Evolutionary conservation across 129 eudicot genomes (phyloP).

Genomic region (Saussurea involucrata): DNA sequence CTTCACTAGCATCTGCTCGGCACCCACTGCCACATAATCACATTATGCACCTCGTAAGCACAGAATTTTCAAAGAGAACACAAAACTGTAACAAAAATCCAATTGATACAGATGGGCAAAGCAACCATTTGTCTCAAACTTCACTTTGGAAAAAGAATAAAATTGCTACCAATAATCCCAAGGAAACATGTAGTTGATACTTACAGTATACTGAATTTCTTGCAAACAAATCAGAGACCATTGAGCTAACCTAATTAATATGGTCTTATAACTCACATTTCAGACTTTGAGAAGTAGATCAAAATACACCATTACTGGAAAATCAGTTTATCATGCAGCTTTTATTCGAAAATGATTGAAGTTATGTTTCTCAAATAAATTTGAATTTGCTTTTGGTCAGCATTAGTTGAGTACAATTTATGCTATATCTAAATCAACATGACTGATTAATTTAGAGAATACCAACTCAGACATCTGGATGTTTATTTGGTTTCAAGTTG

Average conservation of each 20-base stretch:
- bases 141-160: too few species aligned
- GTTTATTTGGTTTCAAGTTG: neutral
- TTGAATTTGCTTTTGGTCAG: slow-evolving; percentile 1
- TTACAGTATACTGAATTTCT: too few species aligned
- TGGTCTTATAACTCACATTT: too few species aligned
- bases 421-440: neutral
- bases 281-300: neutral
- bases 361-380: neutral
- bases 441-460: neutral
- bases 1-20: slow-evolving; percentile 99
- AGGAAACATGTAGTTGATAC: too few species aligned
- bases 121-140: neutral
- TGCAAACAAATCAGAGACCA: too few species aligned
- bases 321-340: neutral
- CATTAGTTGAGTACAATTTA: neutral
- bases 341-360: neutral
- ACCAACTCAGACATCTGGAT: too few species aligned
- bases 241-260: too few species aligned
- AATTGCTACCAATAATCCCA: too few species aligned
- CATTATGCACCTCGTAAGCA: slow-evolving; percentile 18
- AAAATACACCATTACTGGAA: neutral
- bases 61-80: neutral
- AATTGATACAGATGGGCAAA: neutral
- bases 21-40: slow-evolving; percentile 66
- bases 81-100: neutral